Base-by-base conservation (phyloP, 202 grass and related monocot genomes). In the Schoenoplectus triqueter region DNA sequence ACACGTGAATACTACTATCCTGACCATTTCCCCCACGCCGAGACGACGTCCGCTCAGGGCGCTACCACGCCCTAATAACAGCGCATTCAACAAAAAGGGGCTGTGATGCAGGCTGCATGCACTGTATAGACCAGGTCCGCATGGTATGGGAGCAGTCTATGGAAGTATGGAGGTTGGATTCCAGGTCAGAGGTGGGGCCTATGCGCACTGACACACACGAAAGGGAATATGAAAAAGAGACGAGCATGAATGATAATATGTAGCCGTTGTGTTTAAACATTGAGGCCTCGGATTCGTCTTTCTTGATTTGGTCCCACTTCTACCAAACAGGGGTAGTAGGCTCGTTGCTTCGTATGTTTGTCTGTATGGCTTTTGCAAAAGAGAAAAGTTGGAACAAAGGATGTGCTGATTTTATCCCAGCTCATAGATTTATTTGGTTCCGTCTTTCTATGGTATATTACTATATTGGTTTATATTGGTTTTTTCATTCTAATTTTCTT, bases 211-310 rank as follows among this genome's bases (percentile, higher is more conserved):
- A 44, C 55, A 78, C 51, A 52, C 73, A 76, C 73, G 21, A 9
- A 78, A 78, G 20, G 4, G 0, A 59, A 78, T 44, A 60, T 60
- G 54, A 78, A 78, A 78, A 78, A 57, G 22, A 41, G 73, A 78
- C 51, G n/a, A 77, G 52, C 73, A 77, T 11, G 21, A n/a, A 17
- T 41, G 73, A 77, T 77, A 31, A 7, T 57, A 78, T 78, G 51
- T 78, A 78, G 74, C 74, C 73, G 19, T 78, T 78, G 74, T 78
- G 54, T 61, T 78, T 78, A 42, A 78, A 60, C 31, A 42, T 17
- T 78, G 60, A 59, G 44, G 74, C 74, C 74, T 60, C 14, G 74
- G 74, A 78, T 78, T 61, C 74, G 54, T 60, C 52, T 60, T 59
- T 78, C 74, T 78, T 78, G 11, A 60, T 78, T 78, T 54, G 49